Conservation (phyloP, 176 grass and related monocot species). For the Musa schizocarpa region DNA sequence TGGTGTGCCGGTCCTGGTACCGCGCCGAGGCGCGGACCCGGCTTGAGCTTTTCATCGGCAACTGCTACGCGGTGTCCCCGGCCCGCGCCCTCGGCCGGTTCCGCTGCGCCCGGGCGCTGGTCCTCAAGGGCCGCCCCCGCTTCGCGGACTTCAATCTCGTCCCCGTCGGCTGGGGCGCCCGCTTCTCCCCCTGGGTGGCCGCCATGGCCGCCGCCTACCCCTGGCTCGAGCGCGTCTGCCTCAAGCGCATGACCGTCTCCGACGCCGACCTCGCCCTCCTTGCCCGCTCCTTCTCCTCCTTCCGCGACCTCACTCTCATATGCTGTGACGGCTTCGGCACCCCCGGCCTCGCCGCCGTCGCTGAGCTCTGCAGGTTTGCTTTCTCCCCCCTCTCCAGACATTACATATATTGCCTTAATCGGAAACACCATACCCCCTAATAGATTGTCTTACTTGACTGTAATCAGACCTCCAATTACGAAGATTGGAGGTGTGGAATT, state of each 20-base stretch:
- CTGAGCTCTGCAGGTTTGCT: conserved; percentile 68
- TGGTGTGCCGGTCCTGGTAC: conserved; percentile 82
- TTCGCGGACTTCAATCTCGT: conserved; percentile 91
- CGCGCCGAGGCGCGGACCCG: conserved; percentile 69
- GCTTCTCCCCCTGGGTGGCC: conserved; percentile 63
- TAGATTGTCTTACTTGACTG: too few relatives aligned
- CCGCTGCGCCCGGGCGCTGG: conserved; percentile 38
- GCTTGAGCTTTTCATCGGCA: conserved; percentile 48
- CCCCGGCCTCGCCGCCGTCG: conserved; percentile 52
- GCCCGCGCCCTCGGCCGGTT: conserved; percentile 54
- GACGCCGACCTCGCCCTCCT: conserved; percentile 74
- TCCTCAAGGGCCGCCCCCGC: conserved; percentile 78
- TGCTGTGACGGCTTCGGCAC: conserved; percentile 91
- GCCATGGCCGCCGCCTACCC: conserved; percentile 25
- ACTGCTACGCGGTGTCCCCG: conserved; percentile 68
- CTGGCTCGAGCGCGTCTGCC: conserved; percentile 42
- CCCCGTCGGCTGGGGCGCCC: conserved; percentile 60
- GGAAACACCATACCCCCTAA: neutral
- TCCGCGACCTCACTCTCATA: conserved; percentile 61
- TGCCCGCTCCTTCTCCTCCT: conserved; percentile 32
- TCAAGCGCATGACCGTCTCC: conserved; percentile 82
- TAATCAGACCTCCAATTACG: neutral
- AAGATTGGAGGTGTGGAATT: neutral
- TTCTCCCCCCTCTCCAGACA: neutral
- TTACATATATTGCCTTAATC: neutral